phyloP scores from a whole-genome alignment of 345 rosid species.

The Populus alba region DNA sequence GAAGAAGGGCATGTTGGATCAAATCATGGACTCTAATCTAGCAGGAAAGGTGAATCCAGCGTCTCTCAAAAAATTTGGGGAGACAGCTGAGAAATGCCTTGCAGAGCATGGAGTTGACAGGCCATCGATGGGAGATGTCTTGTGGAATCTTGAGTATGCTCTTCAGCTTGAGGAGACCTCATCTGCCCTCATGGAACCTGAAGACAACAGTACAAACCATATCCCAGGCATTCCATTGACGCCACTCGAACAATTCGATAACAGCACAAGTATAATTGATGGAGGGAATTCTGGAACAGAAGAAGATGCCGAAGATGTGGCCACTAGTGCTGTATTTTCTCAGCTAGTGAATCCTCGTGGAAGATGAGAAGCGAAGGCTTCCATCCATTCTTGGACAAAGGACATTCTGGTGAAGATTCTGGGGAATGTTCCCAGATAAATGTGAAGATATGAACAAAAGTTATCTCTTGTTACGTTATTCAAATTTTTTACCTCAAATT shows the following conservation, averaged over 20 bases:
- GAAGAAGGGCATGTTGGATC: conserved; percentile 91
- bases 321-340: conserved; percentile 92
- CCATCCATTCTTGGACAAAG: conserved; percentile 3
- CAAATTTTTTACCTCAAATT: conserved; percentile 29
- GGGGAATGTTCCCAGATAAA: conserved; percentile 15
- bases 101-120: conserved; percentile 92
- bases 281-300: conserved; percentile 56
- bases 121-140: conserved; percentile 97
- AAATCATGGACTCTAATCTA: conserved; percentile 86
- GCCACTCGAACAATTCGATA: conserved; percentile 82
- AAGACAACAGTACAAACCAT: conserved; percentile 94
- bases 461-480: conserved; percentile 12
- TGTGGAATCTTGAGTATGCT: conserved; percentile 96
- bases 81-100: conserved; percentile 96
- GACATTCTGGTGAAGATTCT: conserved; percentile 14
- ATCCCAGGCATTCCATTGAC: conserved; percentile 80
- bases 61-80: conserved; percentile 90
- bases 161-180: conserved; percentile 93
- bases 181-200: conserved; percentile 81
- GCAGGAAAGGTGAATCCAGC: conserved; percentile 82
- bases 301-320: conserved; percentile 79
- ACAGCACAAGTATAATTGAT: conserved; percentile 74
- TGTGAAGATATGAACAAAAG: conserved; percentile 16
- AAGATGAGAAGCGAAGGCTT: conserved; percentile 42
- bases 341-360: conserved; percentile 99